These are phyloP conservation scores for Fusarium sp. DNA, from an alignment of 2,329 filamentous ascomycete species.

Conservation along the genomic window DNA sequence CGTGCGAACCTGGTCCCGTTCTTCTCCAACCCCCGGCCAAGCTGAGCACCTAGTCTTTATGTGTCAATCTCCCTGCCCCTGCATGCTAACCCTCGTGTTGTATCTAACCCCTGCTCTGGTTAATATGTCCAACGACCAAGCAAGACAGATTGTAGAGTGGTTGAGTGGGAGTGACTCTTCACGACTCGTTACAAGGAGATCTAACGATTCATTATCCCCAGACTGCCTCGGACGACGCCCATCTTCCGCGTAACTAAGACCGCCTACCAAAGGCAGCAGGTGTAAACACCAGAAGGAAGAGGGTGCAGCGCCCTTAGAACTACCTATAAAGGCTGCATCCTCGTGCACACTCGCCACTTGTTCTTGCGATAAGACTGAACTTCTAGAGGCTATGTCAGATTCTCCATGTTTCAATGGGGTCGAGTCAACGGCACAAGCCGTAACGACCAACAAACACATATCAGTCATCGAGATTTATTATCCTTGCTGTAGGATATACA, in stretches of 20 bases:
- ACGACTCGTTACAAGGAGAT: neutral
- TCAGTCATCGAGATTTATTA: no score
- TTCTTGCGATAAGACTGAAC: neutral
- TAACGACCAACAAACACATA: neutral
- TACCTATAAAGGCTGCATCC: neutral
- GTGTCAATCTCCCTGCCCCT: neutral
- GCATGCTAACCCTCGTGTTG: neutral
- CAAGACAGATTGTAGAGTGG: neutral
- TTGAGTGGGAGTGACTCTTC: neutral
- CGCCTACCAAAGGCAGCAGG: neutral
- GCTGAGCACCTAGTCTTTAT: neutral
- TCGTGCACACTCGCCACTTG: neutral
- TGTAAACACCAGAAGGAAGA: neutral
- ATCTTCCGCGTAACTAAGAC: neutral
- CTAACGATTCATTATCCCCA: neutral
- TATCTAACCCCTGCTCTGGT: neutral
- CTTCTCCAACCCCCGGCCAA: neutral
- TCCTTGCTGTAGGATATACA: no score
- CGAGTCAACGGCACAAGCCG: neutral
- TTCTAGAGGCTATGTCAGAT: neutral
- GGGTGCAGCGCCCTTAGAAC: no score
- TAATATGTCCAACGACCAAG: neutral
- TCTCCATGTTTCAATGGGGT: neutral
- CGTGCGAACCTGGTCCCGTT: neutral
- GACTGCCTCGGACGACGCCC: neutral